Evolutionary conservation across 345 rosid species (phyloP).

Genomic region (Citrus glauca): DNA sequence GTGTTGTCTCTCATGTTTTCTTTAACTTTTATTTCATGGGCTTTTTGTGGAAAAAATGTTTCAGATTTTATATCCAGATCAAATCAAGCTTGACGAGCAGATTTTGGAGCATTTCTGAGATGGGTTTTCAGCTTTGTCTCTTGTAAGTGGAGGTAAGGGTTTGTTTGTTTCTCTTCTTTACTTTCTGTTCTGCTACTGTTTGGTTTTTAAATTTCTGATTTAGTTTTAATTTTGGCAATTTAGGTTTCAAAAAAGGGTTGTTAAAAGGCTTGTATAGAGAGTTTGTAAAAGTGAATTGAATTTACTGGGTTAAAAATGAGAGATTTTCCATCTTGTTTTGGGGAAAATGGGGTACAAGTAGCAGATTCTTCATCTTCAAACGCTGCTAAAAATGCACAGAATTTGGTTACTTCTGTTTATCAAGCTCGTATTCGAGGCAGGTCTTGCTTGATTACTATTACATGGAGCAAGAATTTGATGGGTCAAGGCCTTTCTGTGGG

Average conservation of each 20-base stretch:
- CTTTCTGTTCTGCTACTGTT: slow-evolving; percentile 8
- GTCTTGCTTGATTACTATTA: slow-evolving; percentile 63
- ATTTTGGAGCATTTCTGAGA: slow-evolving; percentile 29
- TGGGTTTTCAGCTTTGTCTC: slow-evolving; percentile 12
- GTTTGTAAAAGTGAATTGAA: slow-evolving; percentile 16
- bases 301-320: slow-evolving; percentile 46
- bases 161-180: slow-evolving; percentile 1
- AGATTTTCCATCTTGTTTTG: slow-evolving; percentile 94
- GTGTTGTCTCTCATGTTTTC: slow-evolving; percentile 1
- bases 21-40: slow-evolving; percentile 1
- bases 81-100: slow-evolving; percentile 24
- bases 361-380: slow-evolving; percentile 76
- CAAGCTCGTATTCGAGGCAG: slow-evolving; percentile 65
- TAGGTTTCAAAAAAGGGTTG: slow-evolving; percentile 37
- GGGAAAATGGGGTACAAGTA: slow-evolving; percentile 87
- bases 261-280: slow-evolving; percentile 18
- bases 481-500: slow-evolving; percentile 81
- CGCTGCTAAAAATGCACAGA: slow-evolving; percentile 60
- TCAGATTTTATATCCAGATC: slow-evolving; percentile 20
- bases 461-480: slow-evolving; percentile 91
- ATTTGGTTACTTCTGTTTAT: slow-evolving; percentile 69
- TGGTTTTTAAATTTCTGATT: neutral
- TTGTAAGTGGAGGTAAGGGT: slow-evolving; percentile 28
- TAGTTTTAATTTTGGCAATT: slow-evolving; percentile 13
- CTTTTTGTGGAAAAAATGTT: slow-evolving; percentile 16